Percentiles rank a stretch among this genome's conserved stretches.
phyloP scores from a whole-genome alignment of 805 yeast genomes.

The Zygoascus bituminiphila region DNA sequence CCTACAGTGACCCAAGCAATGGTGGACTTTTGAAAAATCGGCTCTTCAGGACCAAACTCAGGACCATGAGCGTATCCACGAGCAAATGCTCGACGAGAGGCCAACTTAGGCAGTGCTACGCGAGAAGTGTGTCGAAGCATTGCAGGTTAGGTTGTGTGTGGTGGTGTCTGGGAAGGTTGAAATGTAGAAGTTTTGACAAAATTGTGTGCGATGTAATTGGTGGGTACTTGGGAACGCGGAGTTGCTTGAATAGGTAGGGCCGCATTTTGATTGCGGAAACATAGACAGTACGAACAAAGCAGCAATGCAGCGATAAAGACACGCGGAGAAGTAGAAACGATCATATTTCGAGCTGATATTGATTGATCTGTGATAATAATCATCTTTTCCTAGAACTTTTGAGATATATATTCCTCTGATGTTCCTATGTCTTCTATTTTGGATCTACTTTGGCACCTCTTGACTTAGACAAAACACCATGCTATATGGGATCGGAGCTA shows the following conservation, averaged over 20 bases:
- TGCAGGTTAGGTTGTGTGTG: neutral
- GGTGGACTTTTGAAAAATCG: constrained; percentile 1
- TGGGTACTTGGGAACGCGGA: neutral
- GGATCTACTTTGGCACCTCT: too few relatives aligned
- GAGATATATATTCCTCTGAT: too few relatives aligned
- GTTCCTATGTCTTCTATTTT: too few relatives aligned
- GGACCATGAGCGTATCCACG: constrained; percentile 2
- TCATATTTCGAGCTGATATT: too few relatives aligned
- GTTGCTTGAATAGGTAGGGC: neutral
- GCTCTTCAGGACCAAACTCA: constrained; percentile 17
- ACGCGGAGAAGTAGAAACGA: too few relatives aligned
- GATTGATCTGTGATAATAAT: too few relatives aligned
- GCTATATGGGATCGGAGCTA: constrained; percentile 64
- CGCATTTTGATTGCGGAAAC: too few relatives aligned
- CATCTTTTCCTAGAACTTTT: too few relatives aligned
- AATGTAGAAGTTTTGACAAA: neutral
- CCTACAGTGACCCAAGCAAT: constrained; percentile 6
- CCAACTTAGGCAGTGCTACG: neutral
- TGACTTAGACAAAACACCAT: too few relatives aligned
- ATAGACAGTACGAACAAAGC: too few relatives aligned
- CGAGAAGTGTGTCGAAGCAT: neutral
- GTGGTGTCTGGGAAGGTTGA: neutral
- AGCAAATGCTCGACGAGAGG: neutral
- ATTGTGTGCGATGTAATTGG: neutral
- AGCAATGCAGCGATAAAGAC: too few relatives aligned